Evolutionary conservation across 352 stramenopile species (phyloP).

Genomic region (Peronospora destructor): DNA sequence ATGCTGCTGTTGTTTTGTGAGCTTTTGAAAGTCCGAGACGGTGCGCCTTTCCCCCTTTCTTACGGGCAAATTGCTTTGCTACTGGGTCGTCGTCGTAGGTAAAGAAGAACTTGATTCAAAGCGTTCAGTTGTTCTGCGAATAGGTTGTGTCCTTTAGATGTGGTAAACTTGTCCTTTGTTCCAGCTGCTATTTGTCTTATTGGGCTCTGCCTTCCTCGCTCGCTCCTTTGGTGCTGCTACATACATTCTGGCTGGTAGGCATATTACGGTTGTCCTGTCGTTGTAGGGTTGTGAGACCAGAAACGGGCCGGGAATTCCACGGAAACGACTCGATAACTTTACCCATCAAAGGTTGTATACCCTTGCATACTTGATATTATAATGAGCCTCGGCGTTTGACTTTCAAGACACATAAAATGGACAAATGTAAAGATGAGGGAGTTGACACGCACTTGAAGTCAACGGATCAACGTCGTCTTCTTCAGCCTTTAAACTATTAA

Average conservation of each 20-base stretch:
- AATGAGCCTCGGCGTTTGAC: too few relatives aligned
- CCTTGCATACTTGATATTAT: background rate
- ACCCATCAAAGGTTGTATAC: background rate
- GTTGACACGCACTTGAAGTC: slow-evolving; percentile 4
- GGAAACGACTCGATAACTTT: slow-evolving; percentile 9
- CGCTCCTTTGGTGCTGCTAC: slow-evolving; percentile 18
- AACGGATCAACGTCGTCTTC: slow-evolving; percentile 10
- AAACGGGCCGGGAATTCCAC: slow-evolving; percentile 20
- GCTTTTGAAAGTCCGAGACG: background rate
- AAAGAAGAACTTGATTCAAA: too few relatives aligned
- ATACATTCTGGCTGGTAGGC: slow-evolving; percentile 25
- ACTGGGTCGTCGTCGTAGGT: background rate
- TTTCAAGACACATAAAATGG: background rate
- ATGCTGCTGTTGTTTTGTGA: background rate
- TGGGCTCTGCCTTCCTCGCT: slow-evolving; percentile 9
- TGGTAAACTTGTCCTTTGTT: background rate
- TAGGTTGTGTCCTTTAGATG: background rate
- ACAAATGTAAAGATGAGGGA: background rate
- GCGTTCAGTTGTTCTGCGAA: background rate
- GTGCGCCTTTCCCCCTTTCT: background rate
- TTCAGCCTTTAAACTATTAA: slow-evolving; percentile 18
- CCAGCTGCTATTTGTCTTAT: background rate
- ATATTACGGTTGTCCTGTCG: slow-evolving; percentile 14
- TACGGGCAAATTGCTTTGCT: background rate
- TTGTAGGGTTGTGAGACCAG: slow-evolving; percentile 18